Conservation (phyloP, 2,329 filamentous ascomycete genomes). For the Fusarium haematococcum region DNA sequence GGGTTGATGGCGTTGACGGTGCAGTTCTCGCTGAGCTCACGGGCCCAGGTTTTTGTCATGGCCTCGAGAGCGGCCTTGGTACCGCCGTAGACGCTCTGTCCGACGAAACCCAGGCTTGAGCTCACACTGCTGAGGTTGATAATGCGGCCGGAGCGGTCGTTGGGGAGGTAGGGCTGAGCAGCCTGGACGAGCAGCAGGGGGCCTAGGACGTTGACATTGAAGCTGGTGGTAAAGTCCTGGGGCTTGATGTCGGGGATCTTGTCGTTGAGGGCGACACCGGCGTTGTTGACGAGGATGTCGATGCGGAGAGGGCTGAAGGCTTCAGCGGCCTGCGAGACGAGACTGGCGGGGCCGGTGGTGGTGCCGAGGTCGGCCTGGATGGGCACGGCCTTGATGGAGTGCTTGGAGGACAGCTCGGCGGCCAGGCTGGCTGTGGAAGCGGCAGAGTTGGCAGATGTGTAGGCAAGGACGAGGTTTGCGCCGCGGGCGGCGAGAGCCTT, state of each 20-base stretch:
- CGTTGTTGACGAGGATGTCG: conserved; percentile 86
- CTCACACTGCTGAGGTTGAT: conserved; percentile 65
- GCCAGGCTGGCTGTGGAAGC: conserved; percentile 32
- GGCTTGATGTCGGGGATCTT: conserved; percentile 68
- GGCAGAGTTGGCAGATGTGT: conserved; percentile 37
- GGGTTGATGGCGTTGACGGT: conserved; percentile 68
- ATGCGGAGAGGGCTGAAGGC: conserved; percentile 42
- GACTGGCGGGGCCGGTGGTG: conserved; percentile 36
- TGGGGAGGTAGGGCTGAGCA: conserved; percentile 74
- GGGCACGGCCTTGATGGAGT: conserved; percentile 70
- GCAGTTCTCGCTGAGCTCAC: conserved; percentile 62
- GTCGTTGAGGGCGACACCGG: conserved; percentile 75
- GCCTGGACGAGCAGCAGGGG: conserved; percentile 83
- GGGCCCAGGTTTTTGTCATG: conserved; percentile 66
- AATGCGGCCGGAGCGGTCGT: conserved; percentile 72
- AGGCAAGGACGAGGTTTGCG: conserved; percentile 44
- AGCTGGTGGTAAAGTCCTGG: conserved; percentile 76
- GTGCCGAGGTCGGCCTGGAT: conserved; percentile 68
- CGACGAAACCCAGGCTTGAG: conserved; percentile 60
- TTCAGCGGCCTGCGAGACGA: conserved; percentile 40
- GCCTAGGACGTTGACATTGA: conserved; percentile 82
- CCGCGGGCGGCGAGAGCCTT: conserved; percentile 43
- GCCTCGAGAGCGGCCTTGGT: conserved; percentile 67
- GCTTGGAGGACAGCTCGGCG: conserved; percentile 47
- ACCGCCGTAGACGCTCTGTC: conserved; percentile 65